phyloP scores from a whole-genome alignment of 371 early-diverging fungal species.

The Mortierella sp. region DNA sequence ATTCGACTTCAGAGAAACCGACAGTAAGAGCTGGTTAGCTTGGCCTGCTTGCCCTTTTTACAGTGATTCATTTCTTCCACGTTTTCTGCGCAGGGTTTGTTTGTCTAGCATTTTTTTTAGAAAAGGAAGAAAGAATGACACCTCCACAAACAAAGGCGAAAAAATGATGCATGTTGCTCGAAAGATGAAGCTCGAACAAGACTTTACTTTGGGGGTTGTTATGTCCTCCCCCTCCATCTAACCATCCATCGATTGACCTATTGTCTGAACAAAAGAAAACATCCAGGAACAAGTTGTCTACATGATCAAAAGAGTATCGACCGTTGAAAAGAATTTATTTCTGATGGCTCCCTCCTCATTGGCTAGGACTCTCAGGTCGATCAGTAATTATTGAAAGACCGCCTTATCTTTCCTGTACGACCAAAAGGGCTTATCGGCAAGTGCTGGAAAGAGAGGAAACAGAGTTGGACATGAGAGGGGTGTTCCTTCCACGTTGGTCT shows the following conservation, averaged over 20 bases:
- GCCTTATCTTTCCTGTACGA: slow-evolving; percentile 12
- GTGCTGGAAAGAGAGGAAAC: not conserved
- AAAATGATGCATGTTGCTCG: no score
- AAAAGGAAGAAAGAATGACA: no score
- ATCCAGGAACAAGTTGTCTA: not conserved
- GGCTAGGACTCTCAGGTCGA: slow-evolving; percentile 1
- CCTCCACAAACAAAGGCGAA: no score
- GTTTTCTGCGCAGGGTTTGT: not conserved
- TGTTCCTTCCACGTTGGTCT: slow-evolving; percentile 5
- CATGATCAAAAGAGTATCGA: not conserved
- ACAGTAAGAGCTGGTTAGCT: not conserved
- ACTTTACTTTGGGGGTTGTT: not conserved
- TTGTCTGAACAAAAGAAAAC: not conserved
- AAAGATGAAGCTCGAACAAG: not conserved
- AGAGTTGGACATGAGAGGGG: not conserved
- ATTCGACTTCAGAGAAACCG: slow-evolving; percentile 2
- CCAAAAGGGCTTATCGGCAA: not conserved
- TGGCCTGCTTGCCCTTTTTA: not conserved
- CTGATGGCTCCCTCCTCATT: not conserved
- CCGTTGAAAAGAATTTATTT: not conserved
- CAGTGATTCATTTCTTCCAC: not conserved
- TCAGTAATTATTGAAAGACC: not conserved
- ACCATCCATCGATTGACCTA: not conserved
- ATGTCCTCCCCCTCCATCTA: not conserved
- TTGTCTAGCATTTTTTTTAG: no score